Percentiles rank a stretch among this genome's conserved stretches.
Evolutionary conservation across 768 basidiomycete species (phyloP).

Genomic region (Glaciozyma martinii): DNA sequence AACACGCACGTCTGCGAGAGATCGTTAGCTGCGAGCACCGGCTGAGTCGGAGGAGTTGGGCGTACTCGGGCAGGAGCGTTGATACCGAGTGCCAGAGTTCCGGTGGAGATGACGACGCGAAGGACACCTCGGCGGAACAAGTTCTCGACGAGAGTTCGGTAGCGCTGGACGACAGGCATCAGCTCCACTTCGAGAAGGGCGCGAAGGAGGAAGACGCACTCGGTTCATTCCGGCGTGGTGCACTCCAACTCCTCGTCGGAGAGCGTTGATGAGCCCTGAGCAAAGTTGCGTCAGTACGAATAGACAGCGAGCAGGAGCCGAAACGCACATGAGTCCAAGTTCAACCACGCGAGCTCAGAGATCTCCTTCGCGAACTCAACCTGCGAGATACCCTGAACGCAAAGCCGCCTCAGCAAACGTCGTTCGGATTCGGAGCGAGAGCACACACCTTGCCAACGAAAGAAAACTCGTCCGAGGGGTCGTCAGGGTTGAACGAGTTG

Average conservation of each 20-base stretch:
- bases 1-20: slow-evolving; percentile 31
- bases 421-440: background rate
- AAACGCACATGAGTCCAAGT: slow-evolving; percentile 18
- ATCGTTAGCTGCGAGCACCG: slow-evolving; percentile 53
- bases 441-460: slow-evolving; percentile 45
- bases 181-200: background rate
- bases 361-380: slow-evolving; percentile 50
- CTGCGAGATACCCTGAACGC: slow-evolving; percentile 42
- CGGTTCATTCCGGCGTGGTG: slow-evolving; percentile 65
- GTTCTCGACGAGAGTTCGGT: slow-evolving; percentile 55
- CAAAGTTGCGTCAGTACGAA: background rate
- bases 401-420: background rate
- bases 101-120: slow-evolving; percentile 59
- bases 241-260: slow-evolving; percentile 57
- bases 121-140: slow-evolving; percentile 53
- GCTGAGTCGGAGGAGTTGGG: slow-evolving; percentile 53
- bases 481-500: slow-evolving; percentile 50
- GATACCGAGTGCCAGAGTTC: slow-evolving; percentile 66
- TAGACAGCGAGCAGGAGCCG: background rate
- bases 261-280: slow-evolving; percentile 46
- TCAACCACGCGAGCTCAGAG: slow-evolving; percentile 38
- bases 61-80: slow-evolving; percentile 64
- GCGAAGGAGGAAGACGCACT: background rate
- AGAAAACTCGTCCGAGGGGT: slow-evolving; percentile 54
- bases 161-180: slow-evolving; percentile 34